Evolutionary conservation across 768 basidiomycete genomes (phyloP), one percentile per base, ranked within the genome.

Genomic region (Pulveroboletus sp.): DNA sequence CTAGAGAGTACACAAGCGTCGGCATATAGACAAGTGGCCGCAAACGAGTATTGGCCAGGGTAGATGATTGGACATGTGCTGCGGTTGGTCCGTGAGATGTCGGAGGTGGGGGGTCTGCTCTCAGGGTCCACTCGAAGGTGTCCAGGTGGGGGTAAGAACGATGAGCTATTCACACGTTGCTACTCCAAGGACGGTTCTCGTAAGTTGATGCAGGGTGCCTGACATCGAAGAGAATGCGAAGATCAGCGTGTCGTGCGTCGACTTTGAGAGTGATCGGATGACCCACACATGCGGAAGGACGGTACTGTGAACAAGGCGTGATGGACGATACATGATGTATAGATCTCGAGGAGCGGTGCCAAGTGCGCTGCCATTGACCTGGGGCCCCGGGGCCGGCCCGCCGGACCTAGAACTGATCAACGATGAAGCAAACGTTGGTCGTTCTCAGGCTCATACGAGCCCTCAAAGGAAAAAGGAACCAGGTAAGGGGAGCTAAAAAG

Each of bases 141-240:
- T 10, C 43, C 31, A 24, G 45, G 43, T 39, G 49, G 43, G 45
- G 44, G 36, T 38, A 47, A 45, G n/a, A n/a, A 38, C 17, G 17
- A 17, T n/a, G 46, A 11, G 16, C 6, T 19, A 26, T 27, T 63
- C 61, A 46, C 55, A 57, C 50, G 57, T 42, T 34, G 45, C 34
- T 41, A 11, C 37, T 43, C 17, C 31, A 47, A 35, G 14, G 17
- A 12, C 2, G 16, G 31, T n/a, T 62, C 46, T 48, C 60, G 61
- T 59, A 59, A 62, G 38, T 22, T 32, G 42, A 32, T 30, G 7
- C 1, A 36, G 24, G 14, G 57, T 60, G 51, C 60, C 53, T 63
- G 54, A 44, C 1, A 16, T 31, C 41, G 42, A 26, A n/a, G 50
- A 32, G 12, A 5, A 24, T 41, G 43, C 30, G 30, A 34, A 43